phyloP scores from a whole-genome alignment of 148 eudicot genomes.

The Chenopodium suecicum region DNA sequence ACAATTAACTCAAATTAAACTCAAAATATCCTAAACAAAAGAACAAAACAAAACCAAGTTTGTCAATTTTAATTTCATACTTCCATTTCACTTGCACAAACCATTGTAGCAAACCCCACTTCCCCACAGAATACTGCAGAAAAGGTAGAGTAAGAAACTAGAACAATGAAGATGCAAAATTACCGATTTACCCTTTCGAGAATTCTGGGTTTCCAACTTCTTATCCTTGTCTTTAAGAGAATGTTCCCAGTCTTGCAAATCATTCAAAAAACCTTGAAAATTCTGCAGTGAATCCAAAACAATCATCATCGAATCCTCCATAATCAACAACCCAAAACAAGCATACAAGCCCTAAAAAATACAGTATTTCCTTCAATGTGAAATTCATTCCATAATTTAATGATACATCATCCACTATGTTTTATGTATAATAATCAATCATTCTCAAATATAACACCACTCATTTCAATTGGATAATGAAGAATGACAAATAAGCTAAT shows the following conservation, averaged over 20 bases:
- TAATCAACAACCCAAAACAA: background rate
- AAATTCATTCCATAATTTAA: too few relatives aligned
- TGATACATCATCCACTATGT: too few relatives aligned
- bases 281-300: constrained; percentile 36
- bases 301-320: background rate
- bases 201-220: constrained; percentile 44
- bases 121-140: background rate
- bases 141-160: background rate
- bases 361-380: too few relatives aligned
- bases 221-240: constrained; percentile 60
- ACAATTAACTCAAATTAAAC: background rate
- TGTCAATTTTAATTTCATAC: background rate
- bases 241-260: constrained; percentile 81
- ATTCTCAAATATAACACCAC: too few relatives aligned
- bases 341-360: too few relatives aligned
- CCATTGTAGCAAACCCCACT: background rate
- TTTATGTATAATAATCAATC: too few relatives aligned
- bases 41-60: too few relatives aligned
- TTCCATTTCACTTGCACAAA: background rate
- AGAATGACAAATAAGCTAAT: too few relatives aligned
- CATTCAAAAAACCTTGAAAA: constrained; percentile 75
- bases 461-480: too few relatives aligned
- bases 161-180: background rate
- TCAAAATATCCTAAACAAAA: too few relatives aligned
- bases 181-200: constrained; percentile 60